Evolutionary conservation across 2,329 filamentous ascomycete genomes (phyloP).

Genomic region (Clonostachys rhizophaga): DNA sequence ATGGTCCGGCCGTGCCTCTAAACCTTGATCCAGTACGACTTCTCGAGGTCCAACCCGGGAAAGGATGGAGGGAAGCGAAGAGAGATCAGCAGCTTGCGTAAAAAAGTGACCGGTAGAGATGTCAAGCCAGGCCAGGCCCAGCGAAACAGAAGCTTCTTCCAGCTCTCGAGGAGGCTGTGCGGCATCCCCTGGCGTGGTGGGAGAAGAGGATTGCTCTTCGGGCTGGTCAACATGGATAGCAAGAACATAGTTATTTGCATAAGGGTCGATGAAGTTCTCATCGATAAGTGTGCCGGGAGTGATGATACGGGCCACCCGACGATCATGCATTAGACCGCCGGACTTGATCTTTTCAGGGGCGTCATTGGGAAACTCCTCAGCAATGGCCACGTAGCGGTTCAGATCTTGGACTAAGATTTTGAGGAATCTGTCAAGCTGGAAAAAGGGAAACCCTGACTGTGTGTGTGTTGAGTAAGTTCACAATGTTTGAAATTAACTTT

Average conservation of each 20-base stretch:
- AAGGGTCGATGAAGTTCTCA: constrained; percentile 94
- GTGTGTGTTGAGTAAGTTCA: neutral
- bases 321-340: constrained; percentile 78
- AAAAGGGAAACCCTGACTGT: constrained; percentile 87
- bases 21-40: constrained; percentile 68
- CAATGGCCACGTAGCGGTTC: constrained; percentile 86
- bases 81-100: constrained; percentile 70
- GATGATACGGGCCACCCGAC: constrained; percentile 79
- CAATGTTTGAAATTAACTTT: neutral
- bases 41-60: constrained; percentile 82
- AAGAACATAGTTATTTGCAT: constrained; percentile 88
- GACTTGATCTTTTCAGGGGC: constrained; percentile 65
- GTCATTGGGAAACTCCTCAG: constrained; percentile 83
- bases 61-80: constrained; percentile 72
- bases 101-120: constrained; percentile 93
- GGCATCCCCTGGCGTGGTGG: neutral
- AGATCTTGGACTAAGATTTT: constrained; percentile 91
- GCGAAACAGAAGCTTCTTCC: constrained; percentile 6
- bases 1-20: constrained; percentile 54
- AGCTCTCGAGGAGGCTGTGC: no score
- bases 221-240: constrained; percentile 57
- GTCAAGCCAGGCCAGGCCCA: constrained; percentile 92
- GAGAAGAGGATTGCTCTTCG: constrained; percentile 2
- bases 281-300: constrained; percentile 95
- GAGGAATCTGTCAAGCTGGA: constrained; percentile 86